Base-by-base conservation (phyloP, 805 yeast species). In the Martiniozyma abietophila region DNA sequence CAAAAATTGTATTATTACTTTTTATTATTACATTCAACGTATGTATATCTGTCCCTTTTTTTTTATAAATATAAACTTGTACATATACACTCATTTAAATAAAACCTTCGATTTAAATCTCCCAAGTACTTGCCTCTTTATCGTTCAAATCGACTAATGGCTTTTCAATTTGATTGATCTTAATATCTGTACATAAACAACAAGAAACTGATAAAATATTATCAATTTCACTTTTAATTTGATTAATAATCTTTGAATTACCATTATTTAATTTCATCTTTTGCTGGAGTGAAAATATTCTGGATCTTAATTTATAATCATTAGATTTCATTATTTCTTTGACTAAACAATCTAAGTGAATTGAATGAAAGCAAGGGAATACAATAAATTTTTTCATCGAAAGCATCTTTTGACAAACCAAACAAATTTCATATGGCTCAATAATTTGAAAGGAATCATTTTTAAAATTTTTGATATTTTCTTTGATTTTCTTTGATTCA, bases 341-440 rank as follows among this genome's bases (percentile, higher is more conserved):
- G 6, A 80, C 71, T n/a, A 85, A 55, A 59, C 98, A 92, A 51
- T 86, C 95, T 33, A 76, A 77, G 51, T 92, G 97, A 58, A 83
- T 81, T 5, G 83, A 74, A 53, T 92, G 98, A 37, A 72, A 80
- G 52, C 98, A 92, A 1, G 96, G 96, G 50, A 84, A 92, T 5
- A 77, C 74, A 35, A 78, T 68, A 46, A 86, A 86, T 50, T 75
- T 80, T 38, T 85, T 70, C 4, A 77, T 71, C 3, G 84, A 68
- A 29, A 89, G 61, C 7, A 92, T 68, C 44, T 69, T 69, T n/a
- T 64, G 59, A 55, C 97, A 89, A 4, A 74, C 44, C 27, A 69
- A 61, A 59, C 98, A 92, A 1, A 89, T 71, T 42, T 79, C 92
- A 2, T 92, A 94, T 0, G 95, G 86, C 47, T 81, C 80, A 14